A percentile compares a stretch with the other conserved stretches of the same genome.
Evolutionary conservation across 2,329 filamentous ascomycete species (phyloP).

Genomic region (Paraconiothyrium sp.): DNA sequence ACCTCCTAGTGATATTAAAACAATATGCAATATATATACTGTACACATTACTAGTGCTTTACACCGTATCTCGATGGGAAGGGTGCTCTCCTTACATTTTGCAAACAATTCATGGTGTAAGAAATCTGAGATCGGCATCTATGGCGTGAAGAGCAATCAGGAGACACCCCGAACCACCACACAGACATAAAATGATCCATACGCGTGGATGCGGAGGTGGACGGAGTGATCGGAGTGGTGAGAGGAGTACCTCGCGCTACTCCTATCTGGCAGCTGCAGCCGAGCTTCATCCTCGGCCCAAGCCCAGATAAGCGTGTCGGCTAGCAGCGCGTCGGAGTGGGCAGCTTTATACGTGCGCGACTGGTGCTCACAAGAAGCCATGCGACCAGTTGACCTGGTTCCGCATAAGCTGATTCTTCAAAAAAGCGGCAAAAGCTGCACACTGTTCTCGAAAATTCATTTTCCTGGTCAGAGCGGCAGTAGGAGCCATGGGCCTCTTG

Average conservation of each 20-base stretch:
- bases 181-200: not conserved
- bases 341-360: slow-evolving; percentile 2
- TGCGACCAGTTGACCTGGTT: slow-evolving; percentile 17
- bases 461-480: not conserved
- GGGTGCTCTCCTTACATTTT: too few species aligned
- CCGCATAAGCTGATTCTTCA: slow-evolving; percentile 17
- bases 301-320: slow-evolving; percentile 18
- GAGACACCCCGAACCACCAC: too few species aligned
- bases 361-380: slow-evolving; percentile 15
- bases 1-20: too few species aligned
- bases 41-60: too few species aligned
- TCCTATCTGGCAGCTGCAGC: slow-evolving; percentile 28
- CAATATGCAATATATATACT: too few species aligned
- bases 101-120: too few species aligned
- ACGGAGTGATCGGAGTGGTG: not conserved
- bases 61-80: too few species aligned
- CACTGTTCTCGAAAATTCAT: not conserved
- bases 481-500: slow-evolving; percentile 62
- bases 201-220: not conserved
- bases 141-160: too few species aligned
- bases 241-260: not conserved
- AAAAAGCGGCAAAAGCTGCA: slow-evolving; percentile 5
- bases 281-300: slow-evolving; percentile 25
- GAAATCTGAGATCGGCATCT: too few species aligned
- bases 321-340: slow-evolving; percentile 2